Percentiles rank a stretch among this genome's conserved stretches.
phyloP scores from a whole-genome alignment of 345 rosid genomes.

The Mallotus nudiflorus region DNA sequence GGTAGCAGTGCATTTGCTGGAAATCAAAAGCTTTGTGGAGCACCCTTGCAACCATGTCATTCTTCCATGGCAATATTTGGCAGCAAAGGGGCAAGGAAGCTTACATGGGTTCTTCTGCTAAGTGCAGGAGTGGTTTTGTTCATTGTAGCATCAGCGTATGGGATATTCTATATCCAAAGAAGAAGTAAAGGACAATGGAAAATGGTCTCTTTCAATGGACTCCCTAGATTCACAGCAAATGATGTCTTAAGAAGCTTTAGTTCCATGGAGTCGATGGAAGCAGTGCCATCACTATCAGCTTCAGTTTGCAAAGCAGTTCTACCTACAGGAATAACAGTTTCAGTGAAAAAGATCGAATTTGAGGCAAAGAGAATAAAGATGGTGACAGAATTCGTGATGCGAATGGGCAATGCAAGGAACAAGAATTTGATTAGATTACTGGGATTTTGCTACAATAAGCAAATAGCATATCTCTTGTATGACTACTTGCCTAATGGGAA shows the following conservation, averaged over 20 bases:
- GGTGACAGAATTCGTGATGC: conserved; percentile 43
- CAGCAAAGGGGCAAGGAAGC: conserved; percentile 55
- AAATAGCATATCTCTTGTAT: conserved; percentile 59
- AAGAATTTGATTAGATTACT: conserved; percentile 73
- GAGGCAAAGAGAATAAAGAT: conserved; percentile 43
- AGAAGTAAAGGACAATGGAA: conserved; percentile 69
- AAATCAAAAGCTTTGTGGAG: conserved; percentile 73
- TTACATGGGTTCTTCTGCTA: conserved; percentile 51
- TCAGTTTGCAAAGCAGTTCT: conserved; percentile 65
- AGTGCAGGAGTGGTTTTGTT: conserved; percentile 44
- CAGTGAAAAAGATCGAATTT: conserved; percentile 62
- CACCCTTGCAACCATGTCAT: conserved; percentile 62
- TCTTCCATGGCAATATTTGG: conserved; percentile 43
- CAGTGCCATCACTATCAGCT: conserved; percentile 35
- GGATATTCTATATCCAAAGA: conserved; percentile 47
- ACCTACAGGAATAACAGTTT: conserved; percentile 88
- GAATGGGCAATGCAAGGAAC: conserved; percentile 77
- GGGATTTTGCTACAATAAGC: conserved; percentile 81
- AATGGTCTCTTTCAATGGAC: conserved; percentile 70
- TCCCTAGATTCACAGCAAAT: conserved; percentile 72
- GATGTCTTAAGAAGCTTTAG: conserved; percentile 71
- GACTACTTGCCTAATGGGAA: conserved; percentile 82
- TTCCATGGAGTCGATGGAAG: conserved; percentile 45
- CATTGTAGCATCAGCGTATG: conserved; percentile 48
- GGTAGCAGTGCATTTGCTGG: conserved; percentile 62